Percentiles rank a stretch among this genome's conserved stretches.
phyloP scores from a whole-genome alignment of 495 filamentous ascomycete species.

The Neurospora africana region DNA sequence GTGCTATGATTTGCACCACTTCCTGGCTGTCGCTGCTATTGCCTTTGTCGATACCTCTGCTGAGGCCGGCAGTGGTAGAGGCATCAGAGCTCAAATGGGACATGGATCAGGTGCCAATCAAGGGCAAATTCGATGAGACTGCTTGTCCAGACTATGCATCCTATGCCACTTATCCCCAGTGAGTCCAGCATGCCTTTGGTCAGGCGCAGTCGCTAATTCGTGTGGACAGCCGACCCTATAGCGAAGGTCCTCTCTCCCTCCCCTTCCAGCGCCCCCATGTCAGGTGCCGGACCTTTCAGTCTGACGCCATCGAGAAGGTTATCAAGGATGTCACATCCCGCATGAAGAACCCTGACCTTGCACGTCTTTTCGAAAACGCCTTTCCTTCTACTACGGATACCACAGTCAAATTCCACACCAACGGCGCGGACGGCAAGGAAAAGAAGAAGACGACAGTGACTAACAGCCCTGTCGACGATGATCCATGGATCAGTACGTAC shows the following conservation, averaged over 20 bases:
- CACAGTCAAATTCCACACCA: slow-evolving; percentile 57
- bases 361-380: slow-evolving; percentile 91
- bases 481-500: slow-evolving; percentile 3
- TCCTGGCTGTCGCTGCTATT: slow-evolving; percentile 8
- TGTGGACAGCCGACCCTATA: slow-evolving; percentile 55
- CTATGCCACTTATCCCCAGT: slow-evolving; percentile 40
- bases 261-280: slow-evolving; percentile 80
- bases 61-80: slow-evolving; percentile 2
- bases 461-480: slow-evolving; percentile 1
- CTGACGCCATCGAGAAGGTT: slow-evolving; percentile 73
- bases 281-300: slow-evolving; percentile 81
- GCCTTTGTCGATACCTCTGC: slow-evolving; percentile 7
- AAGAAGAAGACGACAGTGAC: slow-evolving; percentile 11
- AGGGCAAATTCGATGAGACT: slow-evolving; percentile 7
- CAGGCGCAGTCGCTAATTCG: background rate
- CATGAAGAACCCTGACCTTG: slow-evolving; percentile 80
- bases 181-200: slow-evolving; percentile 2
- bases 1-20: background rate
- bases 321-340: slow-evolving; percentile 69
- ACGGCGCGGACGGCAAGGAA: slow-evolving; percentile 28
- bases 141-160: slow-evolving; percentile 45
- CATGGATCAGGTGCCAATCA: slow-evolving; percentile 15
- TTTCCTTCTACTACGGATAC: slow-evolving; percentile 94
- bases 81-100: slow-evolving; percentile 6
- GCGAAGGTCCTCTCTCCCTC: slow-evolving; percentile 65